Base-by-base conservation (phyloP, 345 rosid species). In the Raphanus raphanistrum region DNA sequence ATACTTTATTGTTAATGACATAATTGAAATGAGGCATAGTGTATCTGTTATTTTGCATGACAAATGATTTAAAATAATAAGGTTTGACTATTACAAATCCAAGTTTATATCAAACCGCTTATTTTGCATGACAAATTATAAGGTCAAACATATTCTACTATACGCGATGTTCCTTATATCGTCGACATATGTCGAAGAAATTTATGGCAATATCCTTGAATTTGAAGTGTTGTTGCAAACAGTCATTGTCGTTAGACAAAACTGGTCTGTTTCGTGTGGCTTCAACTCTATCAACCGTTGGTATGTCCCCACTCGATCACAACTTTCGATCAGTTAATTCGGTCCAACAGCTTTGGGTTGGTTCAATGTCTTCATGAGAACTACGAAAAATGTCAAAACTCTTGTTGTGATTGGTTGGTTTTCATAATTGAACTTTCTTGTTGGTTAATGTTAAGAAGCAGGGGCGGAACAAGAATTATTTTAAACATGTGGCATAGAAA, bases 261-360 rank as follows among this genome's bases (percentile, higher is more conserved):
- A 21, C 55, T 70, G 63, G 75, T 70, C 67, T 33, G 27, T 64
- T 36, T 68, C 38, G 76, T 50, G 21, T 60, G 77, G 69, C 45
- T 50, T 70, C 35, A 72, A 4, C 71, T 73, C 62, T 26, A 61
- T 16, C 80, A 68, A 71, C 75, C 67, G 71, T 62, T 68, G 54
- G 52, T 78, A 78, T 81, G 83, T 68, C 79, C 68, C 70, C 81
- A 68, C 79, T 73, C 63, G 21, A 79, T 50, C 75, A 55, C 72
- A 73, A 79, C 74, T 15, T 55, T 31, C 41, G 67, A 74, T 31
- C 71, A 43, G 76, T 64, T 79, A 70, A 57, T 80, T 70, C 64
- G 82, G 48, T 65, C 79, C 79, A 79, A 79, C 79, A 74, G 33
- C 75, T 38, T 63, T 31, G 75, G 76, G 64, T 64, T 64, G 75